Percentiles rank a stretch among this genome's conserved stretches.
Conservation (phyloP, 176 grass and related monocot species). For the Tuctoria greenei region DNA sequence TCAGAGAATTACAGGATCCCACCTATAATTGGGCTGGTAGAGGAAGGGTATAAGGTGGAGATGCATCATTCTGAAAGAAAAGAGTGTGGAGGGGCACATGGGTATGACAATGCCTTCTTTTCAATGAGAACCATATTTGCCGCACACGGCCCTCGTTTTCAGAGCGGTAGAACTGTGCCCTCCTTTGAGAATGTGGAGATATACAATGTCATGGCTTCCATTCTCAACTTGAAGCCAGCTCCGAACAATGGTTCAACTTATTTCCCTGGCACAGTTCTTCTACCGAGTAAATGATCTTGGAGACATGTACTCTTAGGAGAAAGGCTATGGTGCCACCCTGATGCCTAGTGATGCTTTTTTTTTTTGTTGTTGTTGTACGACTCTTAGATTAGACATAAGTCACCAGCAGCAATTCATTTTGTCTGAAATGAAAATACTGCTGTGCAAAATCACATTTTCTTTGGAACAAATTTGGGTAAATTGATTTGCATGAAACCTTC, state of each 20-base stretch:
- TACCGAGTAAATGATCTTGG: slow-evolving; percentile 44
- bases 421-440: slow-evolving; percentile 26
- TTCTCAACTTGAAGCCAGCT: slow-evolving; percentile 71
- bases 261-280: slow-evolving; percentile 66
- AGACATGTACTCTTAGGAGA: not conserved
- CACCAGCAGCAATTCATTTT: slow-evolving; percentile 14
- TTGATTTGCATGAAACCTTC: not conserved
- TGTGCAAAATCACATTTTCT: slow-evolving; percentile 18
- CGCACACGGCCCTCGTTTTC: slow-evolving; percentile 70
- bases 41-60: slow-evolving; percentile 87
- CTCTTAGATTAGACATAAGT: slow-evolving; percentile 21
- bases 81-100: slow-evolving; percentile 84
- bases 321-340: not conserved
- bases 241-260: slow-evolving; percentile 77
- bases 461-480: not conserved
- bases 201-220: slow-evolving; percentile 77
- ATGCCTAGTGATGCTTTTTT: slow-evolving; percentile 19
- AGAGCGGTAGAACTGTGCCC: slow-evolving; percentile 56
- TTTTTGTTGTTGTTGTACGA: slow-evolving; percentile 49
- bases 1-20: slow-evolving; percentile 76
- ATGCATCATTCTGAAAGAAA: slow-evolving; percentile 33
- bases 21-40: slow-evolving; percentile 64
- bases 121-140: slow-evolving; percentile 93
- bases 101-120: slow-evolving; percentile 86
- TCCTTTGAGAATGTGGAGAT: slow-evolving; percentile 93